Conservation (phyloP, 768 basidiomycete species). For the Trametes gibbosa region DNA sequence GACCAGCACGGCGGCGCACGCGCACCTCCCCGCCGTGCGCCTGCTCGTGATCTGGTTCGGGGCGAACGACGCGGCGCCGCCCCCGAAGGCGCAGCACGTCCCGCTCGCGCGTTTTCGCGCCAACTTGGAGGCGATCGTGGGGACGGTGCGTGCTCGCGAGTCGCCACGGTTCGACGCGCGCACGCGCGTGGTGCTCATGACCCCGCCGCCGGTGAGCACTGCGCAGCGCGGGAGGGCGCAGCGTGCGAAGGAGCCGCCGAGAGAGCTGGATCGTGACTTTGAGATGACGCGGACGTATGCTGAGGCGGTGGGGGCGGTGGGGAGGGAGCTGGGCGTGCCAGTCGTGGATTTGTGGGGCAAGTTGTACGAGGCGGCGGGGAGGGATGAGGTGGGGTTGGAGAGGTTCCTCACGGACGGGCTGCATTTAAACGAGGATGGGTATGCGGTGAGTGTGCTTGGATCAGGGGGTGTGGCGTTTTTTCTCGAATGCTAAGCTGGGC, state of each 20-base stretch:
- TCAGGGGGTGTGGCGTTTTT: neutral
- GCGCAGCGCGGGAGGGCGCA: conserved; percentile 52
- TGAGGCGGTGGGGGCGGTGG: conserved; percentile 64
- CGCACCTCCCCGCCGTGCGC: conserved; percentile 55
- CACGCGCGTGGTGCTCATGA: conserved; percentile 77
- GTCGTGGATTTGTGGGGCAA: conserved; percentile 73
- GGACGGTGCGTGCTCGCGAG: conserved; percentile 55
- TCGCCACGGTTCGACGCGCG: conserved; percentile 67
- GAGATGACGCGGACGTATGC: conserved; percentile 67
- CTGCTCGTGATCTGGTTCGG: conserved; percentile 90
- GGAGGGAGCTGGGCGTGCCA: conserved; percentile 48
- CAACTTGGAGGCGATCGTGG: conserved; percentile 64
- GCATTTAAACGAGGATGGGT: conserved; percentile 75
- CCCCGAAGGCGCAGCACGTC: conserved; percentile 70
- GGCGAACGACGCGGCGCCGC: conserved; percentile 79
- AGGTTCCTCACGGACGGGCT: conserved; percentile 71
- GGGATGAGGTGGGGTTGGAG: conserved; percentile 50
- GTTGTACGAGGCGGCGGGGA: conserved; percentile 73
- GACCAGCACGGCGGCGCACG: conserved; percentile 42
- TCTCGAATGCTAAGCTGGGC: neutral
- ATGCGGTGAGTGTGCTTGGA: conserved; percentile 48
- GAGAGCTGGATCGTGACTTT: conserved; percentile 57
- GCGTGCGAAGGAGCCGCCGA: conserved; percentile 46
- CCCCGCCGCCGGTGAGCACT: conserved; percentile 81
- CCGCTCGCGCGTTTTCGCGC: conserved; percentile 59